These are phyloP conservation scores for Xylariaceae sp. DNA, from an alignment of 2,329 filamentous ascomycete genomes.

Conservation along the genomic window DNA sequence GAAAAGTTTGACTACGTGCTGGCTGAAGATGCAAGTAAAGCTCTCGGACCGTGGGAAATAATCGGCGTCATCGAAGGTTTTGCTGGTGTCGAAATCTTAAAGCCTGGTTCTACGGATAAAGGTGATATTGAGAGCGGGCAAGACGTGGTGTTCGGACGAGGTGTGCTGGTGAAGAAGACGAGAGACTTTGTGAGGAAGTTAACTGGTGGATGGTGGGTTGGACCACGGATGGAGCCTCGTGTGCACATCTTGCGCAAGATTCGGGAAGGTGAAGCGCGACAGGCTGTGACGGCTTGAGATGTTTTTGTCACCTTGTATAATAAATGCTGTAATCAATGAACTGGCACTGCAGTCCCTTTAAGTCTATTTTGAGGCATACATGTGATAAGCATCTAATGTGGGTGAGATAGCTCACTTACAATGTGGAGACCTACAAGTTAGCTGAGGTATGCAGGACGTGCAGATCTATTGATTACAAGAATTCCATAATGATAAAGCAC, in stretches of 20 bases:
- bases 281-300: slow-evolving; percentile 27
- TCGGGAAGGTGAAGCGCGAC: slow-evolving; percentile 27
- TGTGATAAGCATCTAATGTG: too few relatives aligned
- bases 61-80: slow-evolving; percentile 56
- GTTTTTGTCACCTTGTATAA: not conserved
- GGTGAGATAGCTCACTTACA: too few relatives aligned
- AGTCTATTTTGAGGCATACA: too few relatives aligned
- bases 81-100: slow-evolving; percentile 55
- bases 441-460: too few relatives aligned
- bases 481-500: too few relatives aligned
- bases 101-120: slow-evolving; percentile 36
- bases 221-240: slow-evolving; percentile 56
- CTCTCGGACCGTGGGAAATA: slow-evolving; percentile 51
- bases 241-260: slow-evolving; percentile 46
- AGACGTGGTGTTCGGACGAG: slow-evolving; percentile 43
- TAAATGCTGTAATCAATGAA: slow-evolving; percentile 5
- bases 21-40: slow-evolving; percentile 47
- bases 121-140: slow-evolving; percentile 22
- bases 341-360: too few relatives aligned
- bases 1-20: slow-evolving; percentile 60
- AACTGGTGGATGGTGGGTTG: slow-evolving; percentile 62
- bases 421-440: too few relatives aligned
- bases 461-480: too few relatives aligned
- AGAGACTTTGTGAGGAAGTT: slow-evolving; percentile 40
- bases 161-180: slow-evolving; percentile 35